These are phyloP conservation scores for Trypanosomatidae sp. DNA, from an alignment of 208 protist species.

Conservation along the genomic window DNA sequence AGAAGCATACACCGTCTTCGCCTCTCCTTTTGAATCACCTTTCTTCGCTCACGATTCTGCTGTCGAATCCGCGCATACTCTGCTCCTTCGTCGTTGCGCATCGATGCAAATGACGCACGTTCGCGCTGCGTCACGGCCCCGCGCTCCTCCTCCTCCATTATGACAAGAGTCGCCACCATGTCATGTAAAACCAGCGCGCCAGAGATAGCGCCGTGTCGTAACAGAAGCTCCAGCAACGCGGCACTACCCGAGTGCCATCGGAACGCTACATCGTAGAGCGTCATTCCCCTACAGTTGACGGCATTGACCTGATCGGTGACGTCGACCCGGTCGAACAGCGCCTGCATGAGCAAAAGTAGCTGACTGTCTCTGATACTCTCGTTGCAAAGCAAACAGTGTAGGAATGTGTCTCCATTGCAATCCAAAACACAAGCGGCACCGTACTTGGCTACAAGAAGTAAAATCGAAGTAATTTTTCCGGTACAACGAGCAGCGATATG, in stretches of 20 bases:
- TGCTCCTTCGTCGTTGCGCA: neutral
- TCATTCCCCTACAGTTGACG: constrained; percentile 27
- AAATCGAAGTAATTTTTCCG: constrained; percentile 23
- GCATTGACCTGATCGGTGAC: constrained; percentile 31
- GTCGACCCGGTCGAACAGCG: constrained; percentile 27
- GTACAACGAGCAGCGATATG: constrained; percentile 34
- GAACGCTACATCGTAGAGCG: constrained; percentile 47
- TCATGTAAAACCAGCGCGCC: constrained; percentile 22
- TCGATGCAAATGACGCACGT: neutral
- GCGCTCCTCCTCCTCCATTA: constrained; percentile 17
- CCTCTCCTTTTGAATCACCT: constrained; percentile 18
- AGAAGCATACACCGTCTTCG: neutral
- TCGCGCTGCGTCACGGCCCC: constrained; percentile 1
- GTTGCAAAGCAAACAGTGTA: constrained; percentile 62
- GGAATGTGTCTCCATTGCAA: constrained; percentile 43
- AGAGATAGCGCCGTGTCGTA: constrained; percentile 32
- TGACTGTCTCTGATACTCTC: constrained; percentile 10
- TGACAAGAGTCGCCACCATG: constrained; percentile 6
- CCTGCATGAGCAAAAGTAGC: constrained; percentile 38
- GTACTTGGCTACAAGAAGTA: constrained; percentile 57
- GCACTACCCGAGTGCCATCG: constrained; percentile 14
- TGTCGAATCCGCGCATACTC: neutral
- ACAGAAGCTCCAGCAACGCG: constrained; percentile 32
- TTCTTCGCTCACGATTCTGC: constrained; percentile 10
- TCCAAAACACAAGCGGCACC: constrained; percentile 26